Base-by-base conservation (phyloP, 208 protist species). In the Endotrypanum monterogeii region DNA sequence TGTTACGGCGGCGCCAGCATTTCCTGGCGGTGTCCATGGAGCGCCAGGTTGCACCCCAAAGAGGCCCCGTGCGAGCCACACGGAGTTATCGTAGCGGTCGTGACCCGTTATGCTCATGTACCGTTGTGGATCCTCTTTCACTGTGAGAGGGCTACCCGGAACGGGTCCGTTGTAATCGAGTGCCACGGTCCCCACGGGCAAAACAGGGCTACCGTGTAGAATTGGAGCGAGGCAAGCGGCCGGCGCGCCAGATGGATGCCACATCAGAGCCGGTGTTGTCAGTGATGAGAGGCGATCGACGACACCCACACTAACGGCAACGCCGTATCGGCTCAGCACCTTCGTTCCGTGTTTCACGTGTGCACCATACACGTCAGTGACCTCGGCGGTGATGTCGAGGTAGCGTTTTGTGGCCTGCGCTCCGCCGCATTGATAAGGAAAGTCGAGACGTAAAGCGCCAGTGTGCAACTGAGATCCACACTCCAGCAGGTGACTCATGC, bases 401-500 rank as follows among this genome's bases (percentile, higher is more conserved):
- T 91, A 96, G 6, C 77, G 83, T 74, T 90, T 89, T 14, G 67
- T 73, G 2, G 92, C 89, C 48, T 96, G 92, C 55, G 61, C 74
- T 23, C 76, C 78, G 28, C 92, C 92, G 69, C 82, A 91, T 67
- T 96, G 92, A 61, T 96, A 96, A 1, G 92, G 89, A 65, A 96
- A 96, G 76, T 82, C 75, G 14, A 94, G 77, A 54, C 81, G 52
- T 54, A 96, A 78, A 12, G 80, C 89, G 20, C 67, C 77, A 0
- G 69, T 62, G 71, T 90, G 80, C 35, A 96, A 82, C 58, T 68
- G 69, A 37, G 58, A 74, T 32, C 92, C 88, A 20, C 80, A 37
- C 35, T 67, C 51, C 28, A 96, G 57, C 46, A 95, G 61, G 35
- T 56, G 41, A 48, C 77, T 79, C 41, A 79, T 84, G 18, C 92